Evolutionary conservation across 139 green algal genomes (phyloP).

Genomic region (Pleodorina starrii): DNA sequence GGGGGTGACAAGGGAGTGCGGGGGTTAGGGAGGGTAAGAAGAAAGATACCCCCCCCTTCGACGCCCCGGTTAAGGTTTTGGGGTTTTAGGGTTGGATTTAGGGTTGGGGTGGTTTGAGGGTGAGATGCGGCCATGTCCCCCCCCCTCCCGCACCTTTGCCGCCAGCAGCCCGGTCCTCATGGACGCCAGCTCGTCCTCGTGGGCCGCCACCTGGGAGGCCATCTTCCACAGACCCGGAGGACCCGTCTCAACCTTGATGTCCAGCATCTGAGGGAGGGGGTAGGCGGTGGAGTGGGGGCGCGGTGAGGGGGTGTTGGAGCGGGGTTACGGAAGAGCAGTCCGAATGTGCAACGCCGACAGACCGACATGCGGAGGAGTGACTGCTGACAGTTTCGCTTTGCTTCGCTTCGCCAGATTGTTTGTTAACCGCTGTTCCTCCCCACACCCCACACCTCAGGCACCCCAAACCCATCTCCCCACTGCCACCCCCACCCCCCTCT

Average conservation of each 20-base stretch:
- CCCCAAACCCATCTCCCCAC: too few species aligned
- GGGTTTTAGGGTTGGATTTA: background rate
- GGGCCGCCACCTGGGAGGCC: constrained; percentile 25
- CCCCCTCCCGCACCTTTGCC: background rate
- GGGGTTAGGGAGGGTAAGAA: background rate
- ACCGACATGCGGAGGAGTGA: too few species aligned
- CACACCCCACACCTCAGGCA: too few species aligned
- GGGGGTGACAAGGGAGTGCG: background rate
- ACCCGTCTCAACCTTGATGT: constrained; percentile 41
- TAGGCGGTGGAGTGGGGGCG: background rate
- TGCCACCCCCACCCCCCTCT: too few species aligned
- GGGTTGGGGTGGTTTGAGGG: too few species aligned
- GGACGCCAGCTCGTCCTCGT: constrained; percentile 34
- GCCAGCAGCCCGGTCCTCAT: background rate
- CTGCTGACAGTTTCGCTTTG: too few species aligned
- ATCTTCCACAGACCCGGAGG: constrained; percentile 43
- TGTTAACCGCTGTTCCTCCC: too few species aligned
- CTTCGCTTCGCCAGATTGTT: too few species aligned
- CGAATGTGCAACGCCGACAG: too few species aligned
- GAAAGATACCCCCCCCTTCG: too few species aligned
- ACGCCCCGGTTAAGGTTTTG: background rate
- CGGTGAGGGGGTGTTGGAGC: background rate
- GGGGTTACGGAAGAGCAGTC: too few species aligned
- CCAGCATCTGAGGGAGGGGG: constrained; percentile 8
- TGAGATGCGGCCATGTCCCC: too few species aligned